phyloP scores from a whole-genome alignment of 768 basidiomycete species.

The Paxillus rubicundulus region DNA sequence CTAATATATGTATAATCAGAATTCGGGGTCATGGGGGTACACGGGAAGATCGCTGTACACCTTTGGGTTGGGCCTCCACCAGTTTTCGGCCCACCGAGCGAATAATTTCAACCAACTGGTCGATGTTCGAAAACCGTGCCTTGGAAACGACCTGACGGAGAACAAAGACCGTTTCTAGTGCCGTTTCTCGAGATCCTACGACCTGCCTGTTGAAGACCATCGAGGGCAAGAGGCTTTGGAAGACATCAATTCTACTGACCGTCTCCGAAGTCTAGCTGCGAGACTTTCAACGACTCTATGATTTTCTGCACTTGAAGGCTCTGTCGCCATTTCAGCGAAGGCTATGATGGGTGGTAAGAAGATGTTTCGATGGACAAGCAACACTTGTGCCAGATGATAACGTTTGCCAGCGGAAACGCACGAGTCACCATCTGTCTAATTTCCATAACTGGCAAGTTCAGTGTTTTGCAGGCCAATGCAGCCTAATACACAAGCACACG shows the following conservation, averaged over 20 bases:
- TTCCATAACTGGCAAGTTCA: conserved; percentile 16
- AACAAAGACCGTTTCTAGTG: conserved; percentile 85
- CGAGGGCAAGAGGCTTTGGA: background rate
- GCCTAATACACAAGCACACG: no score
- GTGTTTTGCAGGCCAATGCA: background rate
- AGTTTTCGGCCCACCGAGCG: conserved; percentile 75
- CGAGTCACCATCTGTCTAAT: conserved; percentile 17
- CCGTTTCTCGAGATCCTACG: conserved; percentile 85
- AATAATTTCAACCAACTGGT: conserved; percentile 79
- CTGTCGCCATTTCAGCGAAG: conserved; percentile 42
- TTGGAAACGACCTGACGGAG: conserved; percentile 87
- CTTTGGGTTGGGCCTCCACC: conserved; percentile 93
- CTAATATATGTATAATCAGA: conserved; percentile 40
- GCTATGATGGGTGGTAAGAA: background rate
- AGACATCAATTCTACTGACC: conserved; percentile 45
- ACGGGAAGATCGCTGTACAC: conserved; percentile 39
- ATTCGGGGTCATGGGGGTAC: conserved; percentile 3
- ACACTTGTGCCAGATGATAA: background rate
- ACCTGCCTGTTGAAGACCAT: conserved; percentile 61
- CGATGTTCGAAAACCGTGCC: conserved; percentile 82
- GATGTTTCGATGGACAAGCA: background rate
- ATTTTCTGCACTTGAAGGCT: conserved; percentile 36
- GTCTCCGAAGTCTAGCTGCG: conserved; percentile 65
- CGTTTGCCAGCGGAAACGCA: background rate
- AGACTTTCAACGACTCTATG: conserved; percentile 66